Conservation (phyloP, 1,139 yeast species). For the Hemisphaericaspora xylofermentans region DNA sequence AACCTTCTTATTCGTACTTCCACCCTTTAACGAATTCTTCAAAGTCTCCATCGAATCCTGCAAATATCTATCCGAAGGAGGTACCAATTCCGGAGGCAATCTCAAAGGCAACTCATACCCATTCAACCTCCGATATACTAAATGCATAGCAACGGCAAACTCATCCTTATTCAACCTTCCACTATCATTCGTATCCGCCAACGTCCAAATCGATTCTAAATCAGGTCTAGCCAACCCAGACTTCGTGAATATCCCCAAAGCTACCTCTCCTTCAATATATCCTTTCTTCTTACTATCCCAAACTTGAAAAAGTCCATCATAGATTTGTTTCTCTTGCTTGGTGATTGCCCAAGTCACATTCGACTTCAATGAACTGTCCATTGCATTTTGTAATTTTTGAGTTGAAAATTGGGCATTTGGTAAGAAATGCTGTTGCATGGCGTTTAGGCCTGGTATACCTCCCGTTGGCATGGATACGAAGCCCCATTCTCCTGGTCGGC, state of each 20-base stretch:
- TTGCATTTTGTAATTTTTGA: conserved; percentile 45
- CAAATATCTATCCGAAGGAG: conserved; percentile 71
- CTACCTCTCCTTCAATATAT: conserved; percentile 72
- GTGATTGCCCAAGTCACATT: conserved; percentile 75
- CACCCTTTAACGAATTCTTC: conserved; percentile 44
- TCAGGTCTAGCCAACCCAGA: conserved; percentile 85
- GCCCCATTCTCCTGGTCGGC: conserved; percentile 83
- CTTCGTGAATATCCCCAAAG: conserved; percentile 84
- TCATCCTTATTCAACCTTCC: conserved; percentile 77
- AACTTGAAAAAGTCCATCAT: conserved; percentile 83
- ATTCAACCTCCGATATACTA: conserved; percentile 71
- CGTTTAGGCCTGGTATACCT: conserved; percentile 73
- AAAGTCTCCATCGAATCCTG: conserved; percentile 45
- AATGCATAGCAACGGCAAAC: conserved; percentile 81
- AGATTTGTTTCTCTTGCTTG: conserved; percentile 80
- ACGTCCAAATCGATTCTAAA: conserved; percentile 86
- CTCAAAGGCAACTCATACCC: conserved; percentile 71
- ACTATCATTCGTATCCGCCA: conserved; percentile 67
- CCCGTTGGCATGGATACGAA: conserved; percentile 72
- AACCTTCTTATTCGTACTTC: conserved; percentile 30
- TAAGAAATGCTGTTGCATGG: conserved; percentile 73
- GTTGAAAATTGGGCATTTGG: conserved; percentile 53
- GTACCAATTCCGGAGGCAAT: conserved; percentile 71
- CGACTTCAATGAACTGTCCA: conserved; percentile 52
- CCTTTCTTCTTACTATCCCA: conserved; percentile 79